Conservation (phyloP, 805 yeast genomes). For the Kuraishia cidri region DNA sequence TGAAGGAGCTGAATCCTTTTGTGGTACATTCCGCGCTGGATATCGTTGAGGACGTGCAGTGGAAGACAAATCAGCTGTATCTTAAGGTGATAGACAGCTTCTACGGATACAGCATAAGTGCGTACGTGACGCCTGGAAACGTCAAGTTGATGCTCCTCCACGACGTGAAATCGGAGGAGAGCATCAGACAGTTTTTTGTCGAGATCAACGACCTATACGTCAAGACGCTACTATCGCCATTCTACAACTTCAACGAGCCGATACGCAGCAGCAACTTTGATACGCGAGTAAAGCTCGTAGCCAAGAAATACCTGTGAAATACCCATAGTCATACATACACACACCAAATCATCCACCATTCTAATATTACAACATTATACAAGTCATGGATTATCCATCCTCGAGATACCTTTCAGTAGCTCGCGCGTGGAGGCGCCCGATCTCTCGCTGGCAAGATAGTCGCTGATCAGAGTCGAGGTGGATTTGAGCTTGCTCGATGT, state of each 20-base stretch:
- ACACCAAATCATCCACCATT: no score
- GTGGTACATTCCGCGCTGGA: constrained; percentile 85
- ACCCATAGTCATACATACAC: no score
- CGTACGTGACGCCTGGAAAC: constrained; percentile 83
- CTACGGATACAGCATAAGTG: constrained; percentile 75
- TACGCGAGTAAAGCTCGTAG: constrained; percentile 56
- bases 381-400: not conserved
- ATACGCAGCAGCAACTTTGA: constrained; percentile 73
- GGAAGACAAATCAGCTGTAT: constrained; percentile 59
- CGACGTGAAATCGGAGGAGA: constrained; percentile 56
- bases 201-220: constrained; percentile 86
- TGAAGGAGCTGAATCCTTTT: constrained; percentile 79
- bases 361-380: no score
- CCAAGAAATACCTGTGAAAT: constrained; percentile 60
- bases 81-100: constrained; percentile 78
- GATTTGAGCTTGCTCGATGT: constrained; percentile 11
- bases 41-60: constrained; percentile 83
- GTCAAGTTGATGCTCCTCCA: constrained; percentile 71
- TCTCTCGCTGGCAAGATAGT: constrained; percentile 5
- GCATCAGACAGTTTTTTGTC: constrained; percentile 72
- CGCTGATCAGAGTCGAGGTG: constrained; percentile 10
- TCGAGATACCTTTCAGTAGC: constrained; percentile 3
- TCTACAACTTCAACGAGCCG: constrained; percentile 68
- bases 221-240: constrained; percentile 79
- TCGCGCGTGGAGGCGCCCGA: not conserved